These are phyloP conservation scores for Capsicum rhomboideum DNA, from an alignment of 257 asterid genomes.

Conservation along the genomic window DNA sequence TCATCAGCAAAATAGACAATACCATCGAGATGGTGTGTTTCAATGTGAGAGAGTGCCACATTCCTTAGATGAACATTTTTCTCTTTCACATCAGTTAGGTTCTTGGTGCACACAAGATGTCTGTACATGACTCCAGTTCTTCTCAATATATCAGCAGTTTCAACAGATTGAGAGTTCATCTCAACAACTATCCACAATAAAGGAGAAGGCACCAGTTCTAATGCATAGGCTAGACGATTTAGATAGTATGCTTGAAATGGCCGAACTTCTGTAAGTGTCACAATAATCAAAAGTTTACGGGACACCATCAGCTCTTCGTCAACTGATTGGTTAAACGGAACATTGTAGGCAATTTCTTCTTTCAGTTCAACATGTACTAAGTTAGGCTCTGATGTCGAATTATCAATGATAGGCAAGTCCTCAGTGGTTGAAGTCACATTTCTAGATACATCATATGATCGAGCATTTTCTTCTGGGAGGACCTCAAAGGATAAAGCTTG, in stretches of 20 bases:
- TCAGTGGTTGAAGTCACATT: slow-evolving; percentile 15
- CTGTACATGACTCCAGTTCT: slow-evolving; percentile 59
- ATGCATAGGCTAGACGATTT: slow-evolving; percentile 49
- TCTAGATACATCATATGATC: slow-evolving; percentile 3
- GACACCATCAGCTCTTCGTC: slow-evolving; percentile 11
- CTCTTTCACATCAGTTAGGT: slow-evolving; percentile 28
- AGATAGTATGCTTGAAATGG: slow-evolving; percentile 49
- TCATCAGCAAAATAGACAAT: slow-evolving; percentile 69
- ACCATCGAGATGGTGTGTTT: slow-evolving; percentile 66
- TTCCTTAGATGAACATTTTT: slow-evolving; percentile 39
- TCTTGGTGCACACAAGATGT: slow-evolving; percentile 52
- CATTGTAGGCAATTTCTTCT: slow-evolving; percentile 2
- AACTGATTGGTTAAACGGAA: slow-evolving; percentile 10
- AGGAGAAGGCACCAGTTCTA: slow-evolving; percentile 48
- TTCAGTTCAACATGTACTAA: slow-evolving; percentile 8
- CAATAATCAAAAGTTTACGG: slow-evolving; percentile 57
- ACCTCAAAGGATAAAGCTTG: slow-evolving; percentile 35
- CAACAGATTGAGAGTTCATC: slow-evolving; percentile 53
- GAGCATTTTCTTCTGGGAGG: slow-evolving; percentile 15
- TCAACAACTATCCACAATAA: slow-evolving; percentile 75
- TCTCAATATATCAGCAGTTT: slow-evolving; percentile 60
- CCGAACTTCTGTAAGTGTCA: slow-evolving; percentile 43
- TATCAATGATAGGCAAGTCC: slow-evolving; percentile 12
- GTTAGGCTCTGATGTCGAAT: slow-evolving; percentile 11
- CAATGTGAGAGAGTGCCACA: slow-evolving; percentile 67